phyloP scores from a whole-genome alignment of 441 rosid species.

The Populus hybrid region DNA sequence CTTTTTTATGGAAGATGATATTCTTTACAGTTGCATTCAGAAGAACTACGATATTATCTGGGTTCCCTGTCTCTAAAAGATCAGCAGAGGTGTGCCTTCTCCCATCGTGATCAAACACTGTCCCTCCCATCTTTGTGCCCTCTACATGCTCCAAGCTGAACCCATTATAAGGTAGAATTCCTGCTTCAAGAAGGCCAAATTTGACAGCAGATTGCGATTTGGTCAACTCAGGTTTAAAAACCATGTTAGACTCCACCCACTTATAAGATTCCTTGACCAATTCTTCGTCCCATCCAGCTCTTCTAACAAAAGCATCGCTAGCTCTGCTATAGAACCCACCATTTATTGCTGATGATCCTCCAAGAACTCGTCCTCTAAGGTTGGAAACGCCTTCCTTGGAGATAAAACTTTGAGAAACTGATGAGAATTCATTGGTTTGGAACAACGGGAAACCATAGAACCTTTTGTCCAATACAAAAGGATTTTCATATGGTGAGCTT shows the following conservation, averaged over 20 bases:
- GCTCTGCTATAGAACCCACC: slow-evolving; percentile 80
- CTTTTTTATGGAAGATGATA: slow-evolving; percentile 40
- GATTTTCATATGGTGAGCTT: slow-evolving; percentile 59
- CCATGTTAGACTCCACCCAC: slow-evolving; percentile 73
- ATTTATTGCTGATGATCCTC: slow-evolving; percentile 75
- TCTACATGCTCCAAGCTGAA: slow-evolving; percentile 59
- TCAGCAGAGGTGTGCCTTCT: slow-evolving; percentile 74
- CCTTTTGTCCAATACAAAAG: slow-evolving; percentile 36
- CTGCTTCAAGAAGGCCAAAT: slow-evolving; percentile 71
- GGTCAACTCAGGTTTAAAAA: slow-evolving; percentile 51
- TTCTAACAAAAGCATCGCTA: slow-evolving; percentile 42
- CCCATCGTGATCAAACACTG: slow-evolving; percentile 50
- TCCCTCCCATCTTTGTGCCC: slow-evolving; percentile 80
- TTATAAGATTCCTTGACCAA: slow-evolving; percentile 53
- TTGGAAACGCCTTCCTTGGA: slow-evolving; percentile 52
- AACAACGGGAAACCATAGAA: slow-evolving; percentile 52
- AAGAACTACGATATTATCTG: slow-evolving; percentile 44
- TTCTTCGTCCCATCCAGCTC: slow-evolving; percentile 59
- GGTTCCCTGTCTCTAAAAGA: slow-evolving; percentile 54
- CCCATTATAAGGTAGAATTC: slow-evolving; percentile 66
- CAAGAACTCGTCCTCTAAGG: slow-evolving; percentile 63
- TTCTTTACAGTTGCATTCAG: slow-evolving; percentile 58
- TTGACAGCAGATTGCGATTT: slow-evolving; percentile 62
- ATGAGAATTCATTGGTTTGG: slow-evolving; percentile 51
- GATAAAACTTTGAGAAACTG: slow-evolving; percentile 55